Evolutionary conservation across 495 filamentous ascomycete genomes (phyloP).

Genomic region (Trypethelium eluteriae): DNA sequence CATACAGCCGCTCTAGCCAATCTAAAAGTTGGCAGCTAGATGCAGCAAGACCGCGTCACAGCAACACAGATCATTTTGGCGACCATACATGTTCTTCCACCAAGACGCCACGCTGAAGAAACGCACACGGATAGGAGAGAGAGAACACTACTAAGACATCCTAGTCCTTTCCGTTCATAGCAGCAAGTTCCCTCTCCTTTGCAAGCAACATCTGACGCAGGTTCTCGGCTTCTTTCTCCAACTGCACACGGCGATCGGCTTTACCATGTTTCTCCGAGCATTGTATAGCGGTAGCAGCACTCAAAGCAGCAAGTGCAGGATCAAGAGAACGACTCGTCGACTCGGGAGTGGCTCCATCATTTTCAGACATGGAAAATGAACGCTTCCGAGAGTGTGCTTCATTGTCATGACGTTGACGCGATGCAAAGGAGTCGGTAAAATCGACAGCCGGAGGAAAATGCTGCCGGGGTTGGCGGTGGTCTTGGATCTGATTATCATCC

Average conservation of each 20-base stretch:
- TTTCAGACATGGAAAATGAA: constrained; percentile 32
- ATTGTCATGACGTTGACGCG: background rate
- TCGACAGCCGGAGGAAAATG: constrained; percentile 18
- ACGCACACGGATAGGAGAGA: background rate
- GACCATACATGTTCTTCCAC: background rate
- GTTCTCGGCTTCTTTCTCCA: constrained; percentile 65
- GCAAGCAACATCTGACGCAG: constrained; percentile 67
- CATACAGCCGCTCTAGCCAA: background rate
- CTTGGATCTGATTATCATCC: constrained; percentile 15
- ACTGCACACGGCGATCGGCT: constrained; percentile 54
- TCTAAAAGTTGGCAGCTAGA: background rate
- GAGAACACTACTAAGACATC: background rate
- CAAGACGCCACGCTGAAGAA: constrained; percentile 1
- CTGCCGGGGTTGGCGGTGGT: constrained; percentile 16
- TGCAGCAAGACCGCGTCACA: background rate
- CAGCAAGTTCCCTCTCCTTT: constrained; percentile 73
- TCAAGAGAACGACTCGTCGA: background rate
- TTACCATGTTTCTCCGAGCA: constrained; percentile 29
- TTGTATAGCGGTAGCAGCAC: constrained; percentile 30
- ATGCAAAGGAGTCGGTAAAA: constrained; percentile 16
- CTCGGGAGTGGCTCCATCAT: constrained; percentile 5
- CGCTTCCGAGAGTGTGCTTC: constrained; percentile 20
- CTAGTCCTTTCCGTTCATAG: background rate
- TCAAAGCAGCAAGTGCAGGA: constrained; percentile 29
- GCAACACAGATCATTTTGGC: background rate